phyloP scores from a whole-genome alignment of 371 early-diverging fungal genomes.

The Umbelopsis sp. region DNA sequence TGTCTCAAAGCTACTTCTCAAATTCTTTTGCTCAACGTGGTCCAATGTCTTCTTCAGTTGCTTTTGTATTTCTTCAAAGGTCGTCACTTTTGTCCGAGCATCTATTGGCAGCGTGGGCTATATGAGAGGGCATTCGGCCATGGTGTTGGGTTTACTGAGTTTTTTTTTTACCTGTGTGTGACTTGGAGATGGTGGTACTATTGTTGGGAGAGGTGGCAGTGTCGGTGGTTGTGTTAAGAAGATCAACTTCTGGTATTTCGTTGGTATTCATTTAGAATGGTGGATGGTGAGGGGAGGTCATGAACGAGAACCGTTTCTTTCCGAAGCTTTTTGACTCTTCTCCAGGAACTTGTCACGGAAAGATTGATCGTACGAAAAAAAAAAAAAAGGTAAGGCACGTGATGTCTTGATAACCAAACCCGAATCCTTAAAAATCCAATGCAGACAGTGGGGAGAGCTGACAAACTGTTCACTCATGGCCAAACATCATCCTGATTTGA shows the following conservation, averaged over 20 bases:
- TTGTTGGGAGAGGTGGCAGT: background rate
- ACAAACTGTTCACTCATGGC: constrained; percentile 57
- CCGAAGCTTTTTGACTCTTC: too few species aligned
- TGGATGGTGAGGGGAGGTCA: background rate
- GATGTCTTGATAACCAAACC: background rate
- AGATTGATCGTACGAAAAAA: too few species aligned
- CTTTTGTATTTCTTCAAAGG: constrained; percentile 69
- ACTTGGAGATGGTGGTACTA: constrained; percentile 2
- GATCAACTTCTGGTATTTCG: background rate
- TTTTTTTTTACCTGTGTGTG: background rate
- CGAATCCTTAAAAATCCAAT: too few species aligned
- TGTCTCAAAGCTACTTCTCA: constrained; percentile 75
- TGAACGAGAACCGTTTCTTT: background rate
- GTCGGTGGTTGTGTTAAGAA: background rate
- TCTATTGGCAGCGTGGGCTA: background rate
- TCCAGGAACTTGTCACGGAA: too few species aligned
- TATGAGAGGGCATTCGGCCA: background rate
- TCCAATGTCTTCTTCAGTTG: constrained; percentile 74
- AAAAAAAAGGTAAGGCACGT: constrained; percentile 1
- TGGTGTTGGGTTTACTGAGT: background rate
- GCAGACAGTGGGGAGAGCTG: background rate
- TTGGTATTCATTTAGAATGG: background rate
- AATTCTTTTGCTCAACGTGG: constrained; percentile 65
- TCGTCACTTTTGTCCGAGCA: constrained; percentile 34
- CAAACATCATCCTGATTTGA: constrained; percentile 91